Conservation (phyloP, 202 grass and related monocot genomes). For the Saccharum hybrid region DNA sequence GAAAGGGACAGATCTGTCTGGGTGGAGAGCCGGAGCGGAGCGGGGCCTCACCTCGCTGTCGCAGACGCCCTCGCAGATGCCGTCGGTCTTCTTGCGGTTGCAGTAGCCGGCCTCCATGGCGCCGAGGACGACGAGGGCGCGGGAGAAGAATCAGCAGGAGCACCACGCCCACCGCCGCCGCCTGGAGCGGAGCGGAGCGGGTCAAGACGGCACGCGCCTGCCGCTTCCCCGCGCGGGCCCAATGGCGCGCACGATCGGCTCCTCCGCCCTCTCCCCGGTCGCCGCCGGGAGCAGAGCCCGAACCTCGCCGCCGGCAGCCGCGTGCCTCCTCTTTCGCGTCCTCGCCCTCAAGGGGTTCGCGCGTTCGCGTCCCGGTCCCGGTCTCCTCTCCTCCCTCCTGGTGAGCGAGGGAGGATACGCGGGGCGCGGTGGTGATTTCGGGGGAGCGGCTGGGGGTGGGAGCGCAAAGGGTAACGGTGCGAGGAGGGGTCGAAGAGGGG, state of each 20-base stretch:
- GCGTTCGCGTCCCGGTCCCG: not conserved
- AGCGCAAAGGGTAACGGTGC: not conserved
- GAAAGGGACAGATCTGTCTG: slow-evolving; percentile 58
- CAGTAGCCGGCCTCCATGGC: slow-evolving; percentile 67
- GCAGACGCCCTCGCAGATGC: slow-evolving; percentile 85
- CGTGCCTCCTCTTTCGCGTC: no score
- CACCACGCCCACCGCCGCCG: not conserved
- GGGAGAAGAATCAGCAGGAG: no score
- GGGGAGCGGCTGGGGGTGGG: not conserved
- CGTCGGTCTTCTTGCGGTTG: slow-evolving; percentile 93
- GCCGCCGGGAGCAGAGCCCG: not conserved
- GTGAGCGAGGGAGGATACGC: no score
- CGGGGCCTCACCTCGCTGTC: slow-evolving; percentile 54
- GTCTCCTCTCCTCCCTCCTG: not conserved
- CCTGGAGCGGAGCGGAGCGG: not conserved
- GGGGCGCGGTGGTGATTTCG: slow-evolving; percentile 14
- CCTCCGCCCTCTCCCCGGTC: not conserved
- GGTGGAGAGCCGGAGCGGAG: not conserved
- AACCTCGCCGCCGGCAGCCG: no score
- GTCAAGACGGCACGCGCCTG: slow-evolving; percentile 8
- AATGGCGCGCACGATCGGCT: slow-evolving; percentile 36
- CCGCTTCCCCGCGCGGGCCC: not conserved
- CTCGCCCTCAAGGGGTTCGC: no score
- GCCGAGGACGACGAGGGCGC: not conserved
- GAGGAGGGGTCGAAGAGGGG: not conserved